Conservation (phyloP, 192 early-diverging fungal genomes). For the Linnemannia schmuckeri region DNA sequence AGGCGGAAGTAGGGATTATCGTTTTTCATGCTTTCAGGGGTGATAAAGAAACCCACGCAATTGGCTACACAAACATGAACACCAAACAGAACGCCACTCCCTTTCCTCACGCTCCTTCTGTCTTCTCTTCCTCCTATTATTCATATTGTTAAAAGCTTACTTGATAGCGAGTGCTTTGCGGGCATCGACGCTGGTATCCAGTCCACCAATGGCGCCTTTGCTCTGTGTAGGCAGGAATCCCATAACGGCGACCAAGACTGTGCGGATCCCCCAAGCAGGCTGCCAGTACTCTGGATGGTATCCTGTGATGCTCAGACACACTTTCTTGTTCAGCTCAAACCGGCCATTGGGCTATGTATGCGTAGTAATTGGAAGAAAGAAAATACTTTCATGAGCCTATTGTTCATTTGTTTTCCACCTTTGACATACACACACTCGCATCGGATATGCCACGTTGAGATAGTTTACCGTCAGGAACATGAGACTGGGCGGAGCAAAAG, state of each 20-base stretch:
- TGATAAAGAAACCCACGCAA: background rate
- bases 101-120: background rate
- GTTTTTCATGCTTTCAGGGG: background rate
- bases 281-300: constrained; percentile 97
- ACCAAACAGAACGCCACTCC: background rate
- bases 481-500: constrained; percentile 89
- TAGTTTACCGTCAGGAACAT: constrained; percentile 77
- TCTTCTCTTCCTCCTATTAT: background rate
- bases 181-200: constrained; percentile 79
- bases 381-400: background rate
- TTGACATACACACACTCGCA: too few species aligned
- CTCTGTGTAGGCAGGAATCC: constrained; percentile 91
- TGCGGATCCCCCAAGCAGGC: constrained; percentile 97
- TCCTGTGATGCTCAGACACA: constrained; percentile 93
- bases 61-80: background rate
- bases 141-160: constrained; percentile 36
- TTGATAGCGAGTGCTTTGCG: constrained; percentile 69
- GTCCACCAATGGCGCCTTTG: constrained; percentile 84
- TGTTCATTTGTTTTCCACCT: background rate
- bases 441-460: background rate
- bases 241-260: constrained; percentile 88
- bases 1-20: background rate
- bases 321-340: constrained; percentile 94
- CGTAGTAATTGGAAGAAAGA: background rate
- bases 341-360: constrained; percentile 78